Base-by-base conservation (phyloP, 768 basidiomycete genomes). In the Tricholoma hemisulphureum region DNA sequence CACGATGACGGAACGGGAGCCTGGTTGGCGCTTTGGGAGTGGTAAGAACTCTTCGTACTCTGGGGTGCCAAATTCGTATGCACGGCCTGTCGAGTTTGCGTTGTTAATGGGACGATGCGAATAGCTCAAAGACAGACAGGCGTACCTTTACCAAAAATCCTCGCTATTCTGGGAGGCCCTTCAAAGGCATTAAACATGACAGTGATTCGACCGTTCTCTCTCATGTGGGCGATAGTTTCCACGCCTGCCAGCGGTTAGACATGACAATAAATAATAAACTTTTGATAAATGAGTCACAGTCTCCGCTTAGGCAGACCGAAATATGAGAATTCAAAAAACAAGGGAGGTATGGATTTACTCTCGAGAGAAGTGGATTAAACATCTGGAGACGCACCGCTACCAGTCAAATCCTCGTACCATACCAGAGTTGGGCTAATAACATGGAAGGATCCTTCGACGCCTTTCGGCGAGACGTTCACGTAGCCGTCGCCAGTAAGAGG, bases 331-430 rank as follows among this genome's bases (percentile, higher is more conserved):
- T n/a, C n/a, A n/a, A n/a, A n/a, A n/a, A n/a, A n/a, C n/a, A n/a
- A n/a, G n/a, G n/a, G n/a, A n/a, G n/a, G n/a, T n/a, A n/a, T n/a
- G n/a, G n/a, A n/a, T n/a, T n/a, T n/a, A n/a, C n/a, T n/a, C n/a
- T n/a, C n/a, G n/a, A n/a, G n/a, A n/a, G n/a, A n/a, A n/a, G n/a
- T 7, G 21, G 20, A 28, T 2, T 35, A 16, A 20, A 28, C 29
- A 24, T 57, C 20, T 31, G 3, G 55, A n/a, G 18, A 73, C 80
- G 39, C 57, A 86, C 87, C 87, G 59, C 85, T 84, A 8, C 88
- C 88, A 18, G 83, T 84, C 45, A 88, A 75, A 66, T 90, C 88
- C 64, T 90, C 86, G 60, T 90, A 90, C 88, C 88, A 89, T 2
- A 86, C 83, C 46, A 69, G 73, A 39, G 75, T 80, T 18, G 77